Conservation (phyloP, 2,329 filamentous ascomycete species). For the Dissoconium aciculare region DNA sequence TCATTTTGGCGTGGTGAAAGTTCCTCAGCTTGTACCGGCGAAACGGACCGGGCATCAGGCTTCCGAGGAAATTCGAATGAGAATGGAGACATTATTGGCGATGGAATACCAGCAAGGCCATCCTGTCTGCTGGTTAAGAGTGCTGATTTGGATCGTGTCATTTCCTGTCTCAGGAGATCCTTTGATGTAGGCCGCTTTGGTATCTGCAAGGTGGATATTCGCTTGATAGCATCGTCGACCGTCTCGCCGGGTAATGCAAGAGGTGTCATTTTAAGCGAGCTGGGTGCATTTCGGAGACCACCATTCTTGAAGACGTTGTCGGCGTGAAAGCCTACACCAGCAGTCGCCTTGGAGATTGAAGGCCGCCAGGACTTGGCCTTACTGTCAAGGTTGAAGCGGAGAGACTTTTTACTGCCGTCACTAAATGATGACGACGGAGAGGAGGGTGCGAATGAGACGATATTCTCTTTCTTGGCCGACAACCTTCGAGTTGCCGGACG, state of each 20-base stretch:
- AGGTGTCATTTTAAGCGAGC: conserved; percentile 12
- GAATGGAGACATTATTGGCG: no score
- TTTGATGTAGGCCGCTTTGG: conserved; percentile 7
- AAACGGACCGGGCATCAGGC: no score
- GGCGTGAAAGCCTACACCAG: conserved; percentile 5
- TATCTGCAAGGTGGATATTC: conserved; percentile 7
- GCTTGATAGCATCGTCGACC: conserved; percentile 8
- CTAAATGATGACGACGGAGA: neutral
- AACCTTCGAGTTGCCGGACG: neutral
- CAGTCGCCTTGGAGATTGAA: conserved; percentile 8
- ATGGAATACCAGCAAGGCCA: no score
- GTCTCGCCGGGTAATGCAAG: conserved; percentile 10
- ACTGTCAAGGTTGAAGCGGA: conserved; percentile 9
- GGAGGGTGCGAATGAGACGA: neutral
- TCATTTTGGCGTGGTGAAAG: no score
- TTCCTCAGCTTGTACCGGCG: no score
- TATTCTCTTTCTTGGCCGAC: neutral
- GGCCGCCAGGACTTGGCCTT: conserved; percentile 8
- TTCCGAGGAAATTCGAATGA: no score
- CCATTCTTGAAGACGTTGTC: conserved; percentile 3
- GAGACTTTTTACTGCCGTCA: neutral
- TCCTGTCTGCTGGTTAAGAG: no score
- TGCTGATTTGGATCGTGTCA: no score
- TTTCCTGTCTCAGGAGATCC: no score
- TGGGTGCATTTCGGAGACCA: conserved; percentile 6